These are phyloP conservation scores for Clavispora asparagi DNA, from an alignment of 805 yeast genomes.

Conservation along the genomic window DNA sequence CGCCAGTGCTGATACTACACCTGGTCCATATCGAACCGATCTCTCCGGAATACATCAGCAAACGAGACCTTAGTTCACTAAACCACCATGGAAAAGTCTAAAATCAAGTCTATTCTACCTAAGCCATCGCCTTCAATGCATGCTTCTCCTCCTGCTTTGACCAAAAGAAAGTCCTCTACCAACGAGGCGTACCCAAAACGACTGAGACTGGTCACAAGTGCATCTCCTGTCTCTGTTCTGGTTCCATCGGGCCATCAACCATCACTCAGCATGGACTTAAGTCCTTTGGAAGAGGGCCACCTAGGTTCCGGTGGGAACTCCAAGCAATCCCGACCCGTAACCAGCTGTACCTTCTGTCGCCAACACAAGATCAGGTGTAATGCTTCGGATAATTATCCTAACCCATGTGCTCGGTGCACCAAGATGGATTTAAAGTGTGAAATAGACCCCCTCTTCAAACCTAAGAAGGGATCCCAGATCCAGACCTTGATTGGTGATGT, in stretches of 20 bases:
- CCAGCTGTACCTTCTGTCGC: slow-evolving; percentile 90
- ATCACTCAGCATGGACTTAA: background rate
- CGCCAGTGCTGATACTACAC: no score
- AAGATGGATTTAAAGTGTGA: slow-evolving; percentile 77
- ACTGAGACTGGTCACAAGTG: slow-evolving; percentile 4
- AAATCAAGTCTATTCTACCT: slow-evolving; percentile 38
- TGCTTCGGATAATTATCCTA: slow-evolving; percentile 78
- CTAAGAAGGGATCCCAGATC: slow-evolving; percentile 87
- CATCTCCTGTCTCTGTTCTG: background rate
- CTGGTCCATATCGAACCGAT: no score
- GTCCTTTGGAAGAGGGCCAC: background rate
- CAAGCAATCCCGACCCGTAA: slow-evolving; percentile 63
- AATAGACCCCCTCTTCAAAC: slow-evolving; percentile 86
- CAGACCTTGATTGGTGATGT: slow-evolving; percentile 81
- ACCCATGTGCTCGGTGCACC: slow-evolving; percentile 78
- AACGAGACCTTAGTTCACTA: background rate
- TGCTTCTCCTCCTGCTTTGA: slow-evolving; percentile 5
- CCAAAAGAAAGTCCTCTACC: slow-evolving; percentile 14
- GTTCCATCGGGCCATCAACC: background rate
- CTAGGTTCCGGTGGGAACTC: background rate
- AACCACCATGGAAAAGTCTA: slow-evolving; percentile 30
- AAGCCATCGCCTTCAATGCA: slow-evolving; percentile 26
- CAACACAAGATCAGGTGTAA: slow-evolving; percentile 93
- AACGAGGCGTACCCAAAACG: slow-evolving; percentile 9
- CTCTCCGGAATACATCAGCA: background rate